phyloP scores from a whole-genome alignment of 441 rosid genomes.

The Geranium incanum region DNA sequence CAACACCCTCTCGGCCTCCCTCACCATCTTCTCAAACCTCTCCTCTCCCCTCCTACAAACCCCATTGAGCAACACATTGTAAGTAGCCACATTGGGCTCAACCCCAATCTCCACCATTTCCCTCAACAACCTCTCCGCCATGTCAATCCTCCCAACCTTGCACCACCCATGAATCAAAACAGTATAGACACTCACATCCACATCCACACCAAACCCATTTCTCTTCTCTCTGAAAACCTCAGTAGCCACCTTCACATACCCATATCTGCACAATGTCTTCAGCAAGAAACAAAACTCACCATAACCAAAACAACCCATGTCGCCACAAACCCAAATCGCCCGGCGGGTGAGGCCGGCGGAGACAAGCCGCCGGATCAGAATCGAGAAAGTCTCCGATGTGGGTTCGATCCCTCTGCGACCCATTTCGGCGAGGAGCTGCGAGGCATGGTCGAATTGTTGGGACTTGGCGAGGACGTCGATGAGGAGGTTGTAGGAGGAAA shows the following conservation, averaged over 20 bases:
- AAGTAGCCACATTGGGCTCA: slow-evolving; percentile 63
- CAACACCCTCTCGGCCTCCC: slow-evolving; percentile 62
- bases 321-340: slow-evolving; percentile 68
- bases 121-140: slow-evolving; percentile 60
- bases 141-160: slow-evolving; percentile 58
- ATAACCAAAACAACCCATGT: slow-evolving; percentile 42
- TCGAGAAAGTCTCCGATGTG: slow-evolving; percentile 46
- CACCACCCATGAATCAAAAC: slow-evolving; percentile 75
- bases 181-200: slow-evolving; percentile 48
- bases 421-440: slow-evolving; percentile 68
- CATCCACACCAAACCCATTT: slow-evolving; percentile 32
- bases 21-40: slow-evolving; percentile 56
- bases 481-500: slow-evolving; percentile 56
- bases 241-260: slow-evolving; percentile 54
- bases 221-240: slow-evolving; percentile 55
- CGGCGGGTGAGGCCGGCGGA: slow-evolving; percentile 83
- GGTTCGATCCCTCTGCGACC: slow-evolving; percentile 36
- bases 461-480: slow-evolving; percentile 68
- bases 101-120: slow-evolving; percentile 62
- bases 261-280: slow-evolving; percentile 72
- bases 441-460: slow-evolving; percentile 65
- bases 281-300: slow-evolving; percentile 44
- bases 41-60: slow-evolving; percentile 61
- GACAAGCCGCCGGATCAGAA: slow-evolving; percentile 54
- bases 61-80: slow-evolving; percentile 68